These are phyloP conservation scores for Apiospora koreana DNA, from an alignment of 2,329 filamentous ascomycete species.

Conservation along the genomic window DNA sequence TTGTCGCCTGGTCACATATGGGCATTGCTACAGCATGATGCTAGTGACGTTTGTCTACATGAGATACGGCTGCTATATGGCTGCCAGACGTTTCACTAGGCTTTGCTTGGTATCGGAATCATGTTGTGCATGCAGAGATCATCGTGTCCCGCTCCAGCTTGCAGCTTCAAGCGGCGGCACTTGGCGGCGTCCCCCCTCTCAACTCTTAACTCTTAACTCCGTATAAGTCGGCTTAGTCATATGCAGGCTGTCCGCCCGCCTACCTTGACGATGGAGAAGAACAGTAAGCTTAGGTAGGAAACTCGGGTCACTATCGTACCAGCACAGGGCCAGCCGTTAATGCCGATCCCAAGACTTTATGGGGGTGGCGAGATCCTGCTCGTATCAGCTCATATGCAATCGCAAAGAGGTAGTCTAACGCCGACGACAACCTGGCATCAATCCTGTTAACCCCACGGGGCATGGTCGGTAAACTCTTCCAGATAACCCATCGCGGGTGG, in stretches of 20 bases:
- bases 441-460: not conserved
- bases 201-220: not conserved
- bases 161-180: not conserved
- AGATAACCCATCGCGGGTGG: not conserved
- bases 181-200: not conserved
- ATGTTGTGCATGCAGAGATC: not conserved
- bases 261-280: not conserved
- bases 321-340: not conserved
- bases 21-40: not conserved
- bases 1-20: not conserved
- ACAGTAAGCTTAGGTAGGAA: not conserved
- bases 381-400: not conserved
- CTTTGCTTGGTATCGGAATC: not conserved
- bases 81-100: not conserved
- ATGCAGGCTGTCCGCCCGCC: not conserved
- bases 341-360: not conserved
- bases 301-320: not conserved
- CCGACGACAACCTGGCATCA: too few species aligned
- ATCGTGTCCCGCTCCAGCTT: not conserved
- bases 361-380: not conserved
- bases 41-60: not conserved
- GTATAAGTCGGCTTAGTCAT: constrained; percentile 1
- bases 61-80: too few species aligned
- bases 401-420: not conserved
- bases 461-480: not conserved